phyloP scores from a whole-genome alignment of 768 basidiomycete species.

The Tricholoma hemisulphureum region DNA sequence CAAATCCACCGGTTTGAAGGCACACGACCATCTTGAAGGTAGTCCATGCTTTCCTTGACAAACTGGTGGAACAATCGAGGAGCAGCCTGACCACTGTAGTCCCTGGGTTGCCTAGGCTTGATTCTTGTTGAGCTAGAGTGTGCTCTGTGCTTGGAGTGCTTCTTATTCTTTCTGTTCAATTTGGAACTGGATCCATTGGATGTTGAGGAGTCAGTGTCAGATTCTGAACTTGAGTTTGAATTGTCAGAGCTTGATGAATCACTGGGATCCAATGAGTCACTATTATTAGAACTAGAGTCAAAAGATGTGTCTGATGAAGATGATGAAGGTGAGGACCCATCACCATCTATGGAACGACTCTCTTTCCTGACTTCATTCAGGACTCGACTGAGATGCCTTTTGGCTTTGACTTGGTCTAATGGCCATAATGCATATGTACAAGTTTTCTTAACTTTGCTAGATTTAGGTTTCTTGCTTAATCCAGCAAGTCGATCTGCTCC shows the following conservation, averaged over 20 bases:
- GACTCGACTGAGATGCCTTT: neutral
- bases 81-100: constrained; percentile 1
- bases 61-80: neutral
- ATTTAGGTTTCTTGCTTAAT: neutral
- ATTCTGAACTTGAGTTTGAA: neutral
- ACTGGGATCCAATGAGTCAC: neutral
- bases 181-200: neutral
- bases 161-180: neutral
- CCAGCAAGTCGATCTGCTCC: neutral
- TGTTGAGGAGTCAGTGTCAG: neutral
- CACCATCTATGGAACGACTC: neutral
- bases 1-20: neutral
- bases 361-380: neutral
- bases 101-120: neutral
- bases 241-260: neutral
- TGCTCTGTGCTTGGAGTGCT: neutral
- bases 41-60: neutral
- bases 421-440: neutral
- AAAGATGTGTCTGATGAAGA: neutral
- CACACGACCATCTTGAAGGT: neutral
- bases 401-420: neutral
- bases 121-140: neutral
- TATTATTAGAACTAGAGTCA: neutral
- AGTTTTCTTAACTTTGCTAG: neutral
- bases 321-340: neutral